phyloP scores from a whole-genome alignment of 2,329 filamentous ascomycete species.

The Paracoccidioides brasiliensis region DNA sequence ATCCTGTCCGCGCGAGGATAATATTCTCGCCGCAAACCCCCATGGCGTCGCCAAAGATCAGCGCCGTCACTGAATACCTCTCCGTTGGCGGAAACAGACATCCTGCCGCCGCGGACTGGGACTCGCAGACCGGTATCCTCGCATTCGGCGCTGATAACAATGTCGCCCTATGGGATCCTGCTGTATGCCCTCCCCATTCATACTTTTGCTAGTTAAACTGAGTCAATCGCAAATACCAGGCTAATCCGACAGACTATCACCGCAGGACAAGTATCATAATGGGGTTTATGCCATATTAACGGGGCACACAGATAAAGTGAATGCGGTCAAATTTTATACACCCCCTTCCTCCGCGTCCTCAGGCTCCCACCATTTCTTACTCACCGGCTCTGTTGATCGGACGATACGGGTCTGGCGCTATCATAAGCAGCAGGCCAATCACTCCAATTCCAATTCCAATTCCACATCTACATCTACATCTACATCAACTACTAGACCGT shows the following conservation, averaged over 20 bases:
- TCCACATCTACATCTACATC: slow-evolving; percentile 4
- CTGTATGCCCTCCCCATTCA: slow-evolving; percentile 39
- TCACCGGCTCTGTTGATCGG: slow-evolving; percentile 74
- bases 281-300: slow-evolving; percentile 57
- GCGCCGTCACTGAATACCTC: slow-evolving; percentile 38
- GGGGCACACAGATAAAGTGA: slow-evolving; percentile 69
- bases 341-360: slow-evolving; percentile 30
- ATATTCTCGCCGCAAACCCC: neutral
- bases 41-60: neutral
- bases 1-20: neutral
- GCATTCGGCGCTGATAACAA: slow-evolving; percentile 85
- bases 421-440: slow-evolving; percentile 10
- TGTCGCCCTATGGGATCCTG: slow-evolving; percentile 75
- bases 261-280: slow-evolving; percentile 29
- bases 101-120: slow-evolving; percentile 83
- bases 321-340: slow-evolving; percentile 67
- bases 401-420: slow-evolving; percentile 51
- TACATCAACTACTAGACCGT: slow-evolving; percentile 5
- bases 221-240: neutral
- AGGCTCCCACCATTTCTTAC: slow-evolving; percentile 41
- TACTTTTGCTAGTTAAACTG: neutral
- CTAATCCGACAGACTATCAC: too few species aligned
- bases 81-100: slow-evolving; percentile 83
- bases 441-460: neutral
- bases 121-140: slow-evolving; percentile 51